phyloP scores from a whole-genome alignment of 345 rosid species.

The Zanthoxylum bungeanum region DNA sequence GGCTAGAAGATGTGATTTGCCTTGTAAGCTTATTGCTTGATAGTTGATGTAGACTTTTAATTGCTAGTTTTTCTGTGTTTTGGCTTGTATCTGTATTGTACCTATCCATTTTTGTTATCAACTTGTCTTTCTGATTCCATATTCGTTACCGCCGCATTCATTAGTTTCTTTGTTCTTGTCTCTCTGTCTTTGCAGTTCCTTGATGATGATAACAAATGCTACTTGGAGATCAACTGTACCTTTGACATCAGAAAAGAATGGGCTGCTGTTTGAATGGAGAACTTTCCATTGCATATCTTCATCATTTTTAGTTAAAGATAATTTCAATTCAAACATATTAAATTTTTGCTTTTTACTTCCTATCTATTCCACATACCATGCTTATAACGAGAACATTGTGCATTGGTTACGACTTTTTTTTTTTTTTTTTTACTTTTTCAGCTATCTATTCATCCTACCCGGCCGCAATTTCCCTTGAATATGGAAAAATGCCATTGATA shows the following conservation, averaged over 20 bases:
- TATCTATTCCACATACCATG: no score
- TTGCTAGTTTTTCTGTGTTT: neutral
- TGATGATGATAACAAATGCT: constrained; percentile 73
- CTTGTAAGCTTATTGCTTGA: neutral
- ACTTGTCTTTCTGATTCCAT: neutral
- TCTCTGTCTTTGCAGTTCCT: constrained; percentile 41
- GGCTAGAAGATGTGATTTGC: neutral
- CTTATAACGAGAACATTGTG: no score
- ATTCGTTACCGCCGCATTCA: neutral
- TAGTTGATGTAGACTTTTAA: neutral
- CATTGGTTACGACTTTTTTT: no score
- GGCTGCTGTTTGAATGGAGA: constrained; percentile 35
- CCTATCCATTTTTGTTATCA: neutral
- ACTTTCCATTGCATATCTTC: neutral
- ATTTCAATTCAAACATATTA: constrained; percentile 4
- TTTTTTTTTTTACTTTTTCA: no score
- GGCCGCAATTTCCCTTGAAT: neutral
- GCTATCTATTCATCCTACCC: neutral
- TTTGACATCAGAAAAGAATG: constrained; percentile 73
- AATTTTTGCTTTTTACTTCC: constrained; percentile 14
- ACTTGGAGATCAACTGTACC: constrained; percentile 73
- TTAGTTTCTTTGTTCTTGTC: neutral
- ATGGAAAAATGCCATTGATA: neutral
- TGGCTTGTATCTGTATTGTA: neutral
- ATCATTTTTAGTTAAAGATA: neutral